phyloP scores from a whole-genome alignment of 371 early-diverging fungal species.

The Gilbertella persicaria region DNA sequence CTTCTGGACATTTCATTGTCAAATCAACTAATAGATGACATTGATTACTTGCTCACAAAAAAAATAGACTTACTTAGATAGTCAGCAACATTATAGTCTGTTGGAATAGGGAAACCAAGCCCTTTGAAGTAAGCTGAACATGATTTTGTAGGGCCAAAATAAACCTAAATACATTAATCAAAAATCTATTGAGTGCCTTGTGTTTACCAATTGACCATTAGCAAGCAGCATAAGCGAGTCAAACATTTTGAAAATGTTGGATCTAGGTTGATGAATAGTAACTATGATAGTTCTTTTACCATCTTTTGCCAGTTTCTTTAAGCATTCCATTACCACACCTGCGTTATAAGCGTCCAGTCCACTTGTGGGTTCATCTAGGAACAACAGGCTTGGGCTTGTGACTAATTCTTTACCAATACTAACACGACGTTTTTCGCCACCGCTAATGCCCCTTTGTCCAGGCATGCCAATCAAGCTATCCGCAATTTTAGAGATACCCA shows the following conservation, averaged over 20 bases:
- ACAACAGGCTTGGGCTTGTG: constrained; percentile 80
- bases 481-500: constrained; percentile 70
- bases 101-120: constrained; percentile 70
- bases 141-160: constrained; percentile 58
- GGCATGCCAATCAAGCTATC: constrained; percentile 67
- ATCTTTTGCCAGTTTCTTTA: constrained; percentile 64
- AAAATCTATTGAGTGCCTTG: not conserved
- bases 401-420: constrained; percentile 91
- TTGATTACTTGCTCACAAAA: not conserved
- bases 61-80: constrained; percentile 49
- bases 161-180: too few species aligned
- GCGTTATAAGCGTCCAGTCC: constrained; percentile 92
- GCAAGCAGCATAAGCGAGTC: constrained; percentile 78
- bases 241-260: constrained; percentile 80
- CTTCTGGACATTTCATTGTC: constrained; percentile 44
- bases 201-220: constrained; percentile 60
- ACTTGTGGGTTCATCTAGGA: constrained; percentile 89
- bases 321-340: constrained; percentile 72
- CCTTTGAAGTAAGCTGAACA: constrained; percentile 53
- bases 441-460: constrained; percentile 81
- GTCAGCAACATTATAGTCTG: constrained; percentile 84
- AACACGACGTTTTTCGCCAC: constrained; percentile 94
- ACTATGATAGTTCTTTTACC: constrained; percentile 73
- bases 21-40: constrained; percentile 34
- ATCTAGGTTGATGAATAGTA: constrained; percentile 86